Base-by-base conservation (phyloP, 2,329 filamentous ascomycete species). In the Cladophialophora psammophila region DNA sequence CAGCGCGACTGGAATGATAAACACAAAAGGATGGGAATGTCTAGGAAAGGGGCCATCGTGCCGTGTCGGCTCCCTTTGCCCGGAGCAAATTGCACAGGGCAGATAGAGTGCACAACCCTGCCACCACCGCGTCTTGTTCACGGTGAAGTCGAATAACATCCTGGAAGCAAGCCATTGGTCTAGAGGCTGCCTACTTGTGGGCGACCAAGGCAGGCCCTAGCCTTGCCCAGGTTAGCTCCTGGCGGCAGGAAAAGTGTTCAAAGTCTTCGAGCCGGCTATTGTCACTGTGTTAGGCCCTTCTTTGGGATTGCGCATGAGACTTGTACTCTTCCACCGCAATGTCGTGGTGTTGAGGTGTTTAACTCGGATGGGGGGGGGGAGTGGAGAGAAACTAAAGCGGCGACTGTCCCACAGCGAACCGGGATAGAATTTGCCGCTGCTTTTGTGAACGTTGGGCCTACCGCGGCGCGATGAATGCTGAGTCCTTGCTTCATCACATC, bases 1-100 rank as follows among this genome's bases (percentile, higher is more conserved):
- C 13, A 20, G 57, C 61, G 61, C 61, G 65, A 67, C 61, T 67
- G 65, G 65, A 67, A 67, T 67, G 65, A 57, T 57, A 60, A 60
- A 60, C 50, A 63, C 32, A 35, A 61, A 50, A 38, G 26, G 20
- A 13, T 57, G 48, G 60, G 65, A 67, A 67, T 67, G 65, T 53
- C 36, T 20, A 18, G 26, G 20, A 50, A 50, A 12, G 18, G 18
- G 18, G 5, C 9, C 9, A 4, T 10, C 45, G 45, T 20, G 18
- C 26, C 45, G 20, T 18, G 10, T 26, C 45, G 26, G 20, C 45
- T 50, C 18, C 45, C 15, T 50, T 26, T 26, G 18, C 18, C 6
- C 26, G 45, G 8, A 50, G 8, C 18, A 5, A 2, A 50, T 26
- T 12, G 3, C 9, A 9, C 42, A 20, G 42, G n/a, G 5, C 7